Evolutionary conservation across 1,139 yeast genomes (phyloP).

Genomic region (Kluyveromyces marxianus): DNA sequence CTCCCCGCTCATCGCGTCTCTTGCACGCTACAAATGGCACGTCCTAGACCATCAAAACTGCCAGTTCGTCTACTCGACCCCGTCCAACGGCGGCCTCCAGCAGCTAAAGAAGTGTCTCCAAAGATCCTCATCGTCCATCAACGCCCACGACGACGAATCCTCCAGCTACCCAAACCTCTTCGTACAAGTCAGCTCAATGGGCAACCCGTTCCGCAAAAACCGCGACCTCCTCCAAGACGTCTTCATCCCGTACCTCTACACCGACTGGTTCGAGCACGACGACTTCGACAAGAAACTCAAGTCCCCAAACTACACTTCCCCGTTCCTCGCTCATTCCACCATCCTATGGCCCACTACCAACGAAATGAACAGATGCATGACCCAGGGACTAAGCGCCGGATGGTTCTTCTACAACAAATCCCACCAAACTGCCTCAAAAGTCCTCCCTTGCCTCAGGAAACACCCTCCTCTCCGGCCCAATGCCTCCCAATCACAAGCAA

Average conservation of each 20-base stretch:
- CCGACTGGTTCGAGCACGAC: slow-evolving; percentile 2
- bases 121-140: neutral
- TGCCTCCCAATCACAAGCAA: slow-evolving; percentile 5
- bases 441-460: neutral
- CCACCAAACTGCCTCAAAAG: slow-evolving; percentile 4
- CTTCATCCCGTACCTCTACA: slow-evolving; percentile 3
- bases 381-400: slow-evolving; percentile 45
- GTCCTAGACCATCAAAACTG: slow-evolving; percentile 36
- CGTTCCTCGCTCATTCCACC: slow-evolving; percentile 1
- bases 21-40: slow-evolving; percentile 32
- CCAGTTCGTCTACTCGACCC: slow-evolving; percentile 49
- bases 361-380: slow-evolving; percentile 40
- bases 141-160: slow-evolving; percentile 6
- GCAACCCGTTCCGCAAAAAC: slow-evolving; percentile 36
- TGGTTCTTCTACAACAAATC: slow-evolving; percentile 29
- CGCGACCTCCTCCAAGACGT: slow-evolving; percentile 2
- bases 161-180: slow-evolving; percentile 15
- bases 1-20: neutral
- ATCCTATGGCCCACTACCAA: slow-evolving; percentile 44
- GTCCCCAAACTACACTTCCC: neutral
- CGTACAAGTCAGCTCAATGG: slow-evolving; percentile 55
- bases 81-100: slow-evolving; percentile 41
- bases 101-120: slow-evolving; percentile 39
- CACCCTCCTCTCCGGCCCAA: neutral
- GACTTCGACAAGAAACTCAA: neutral